Evolutionary conservation across 768 basidiomycete species (phyloP), one percentile per base, ranked within the genome.

Genomic region (Postia placenta): DNA sequence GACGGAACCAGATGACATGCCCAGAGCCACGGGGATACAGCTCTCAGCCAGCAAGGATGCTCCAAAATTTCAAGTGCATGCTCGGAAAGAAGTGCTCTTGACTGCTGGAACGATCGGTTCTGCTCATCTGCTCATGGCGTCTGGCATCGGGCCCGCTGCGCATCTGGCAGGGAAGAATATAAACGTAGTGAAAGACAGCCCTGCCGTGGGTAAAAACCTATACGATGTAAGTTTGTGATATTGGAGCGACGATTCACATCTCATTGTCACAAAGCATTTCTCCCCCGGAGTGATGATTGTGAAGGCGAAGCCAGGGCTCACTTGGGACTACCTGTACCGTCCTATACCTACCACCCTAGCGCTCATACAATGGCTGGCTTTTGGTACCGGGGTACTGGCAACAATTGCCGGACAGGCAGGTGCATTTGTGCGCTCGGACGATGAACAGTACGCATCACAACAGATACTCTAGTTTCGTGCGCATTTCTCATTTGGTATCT

Each of bases 121-220:
- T 7, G 51, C 55, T 4, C 56, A 64, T 14, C 23, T 66, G 11
- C 47, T 65, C 2, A 45, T 62, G 48, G 48, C 60, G 22, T 64
- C 63, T 4, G 65, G 65, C 5, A 53, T 66, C 36, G 65, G 65
- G 2, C 55, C 56, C 12, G 14, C 46, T 0, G 39, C 19, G 3
- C 45, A 57, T 11, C 54, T 66, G 28, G 23, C 41, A 3, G 28
- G 42, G 15, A 28, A 57, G 15, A 52, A 49, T 11, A 56, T 66
- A 22, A 25, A 36, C 1, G 24, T 55, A n/a, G 39, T 61, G n/a
- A 28, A 45, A 11, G 47, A 63, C 44, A 48, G 60, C 7, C 62
- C 64, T 2, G 56, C 50, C 1, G 64, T 66, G 1, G 65, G 65
- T 1, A 27, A 48, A 23, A 56, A 65, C 33, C 38, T 65, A n/a